Evolutionary conservation across 371 early-diverging fungal species (phyloP).

Genomic region (Nematocida sp.): DNA sequence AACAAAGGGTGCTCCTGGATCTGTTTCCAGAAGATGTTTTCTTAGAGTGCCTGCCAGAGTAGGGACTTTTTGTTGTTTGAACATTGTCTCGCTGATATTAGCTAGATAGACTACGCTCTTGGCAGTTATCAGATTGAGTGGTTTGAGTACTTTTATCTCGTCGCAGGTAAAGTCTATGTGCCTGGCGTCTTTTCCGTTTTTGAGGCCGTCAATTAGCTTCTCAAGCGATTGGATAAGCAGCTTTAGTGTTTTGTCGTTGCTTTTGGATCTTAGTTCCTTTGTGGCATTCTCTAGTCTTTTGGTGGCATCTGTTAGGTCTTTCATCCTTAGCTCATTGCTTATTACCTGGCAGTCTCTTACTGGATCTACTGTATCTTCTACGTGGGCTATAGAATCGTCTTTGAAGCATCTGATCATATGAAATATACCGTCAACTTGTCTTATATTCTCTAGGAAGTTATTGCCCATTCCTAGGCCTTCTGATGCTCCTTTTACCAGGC

Average conservation of each 20-base stretch:
- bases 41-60: constrained; percentile 70
- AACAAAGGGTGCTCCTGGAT: constrained; percentile 55
- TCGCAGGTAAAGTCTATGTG: constrained; percentile 73
- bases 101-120: constrained; percentile 92
- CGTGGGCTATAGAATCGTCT: constrained; percentile 81
- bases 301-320: constrained; percentile 78
- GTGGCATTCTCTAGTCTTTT: constrained; percentile 63
- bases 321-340: constrained; percentile 82
- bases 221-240: constrained; percentile 64
- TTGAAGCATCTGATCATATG: constrained; percentile 88
- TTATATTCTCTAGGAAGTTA: constrained; percentile 86
- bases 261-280: constrained; percentile 54
- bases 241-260: constrained; percentile 59
- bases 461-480: constrained; percentile 89
- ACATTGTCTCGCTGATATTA: constrained; percentile 82
- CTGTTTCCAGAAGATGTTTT: constrained; percentile 54
- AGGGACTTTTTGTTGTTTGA: constrained; percentile 67
- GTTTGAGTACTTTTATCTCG: constrained; percentile 77
- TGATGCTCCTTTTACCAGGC: constrained; percentile 85
- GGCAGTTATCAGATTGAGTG: constrained; percentile 80
- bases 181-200: constrained; percentile 74
- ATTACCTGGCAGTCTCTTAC: constrained; percentile 86
- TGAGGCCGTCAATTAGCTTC: constrained; percentile 70
- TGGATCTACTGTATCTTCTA: constrained; percentile 86
- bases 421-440: constrained; percentile 91